These are phyloP conservation scores for Cystobasidium tubakii DNA, from an alignment of 768 basidiomycete species.

Conservation along the genomic window DNA sequence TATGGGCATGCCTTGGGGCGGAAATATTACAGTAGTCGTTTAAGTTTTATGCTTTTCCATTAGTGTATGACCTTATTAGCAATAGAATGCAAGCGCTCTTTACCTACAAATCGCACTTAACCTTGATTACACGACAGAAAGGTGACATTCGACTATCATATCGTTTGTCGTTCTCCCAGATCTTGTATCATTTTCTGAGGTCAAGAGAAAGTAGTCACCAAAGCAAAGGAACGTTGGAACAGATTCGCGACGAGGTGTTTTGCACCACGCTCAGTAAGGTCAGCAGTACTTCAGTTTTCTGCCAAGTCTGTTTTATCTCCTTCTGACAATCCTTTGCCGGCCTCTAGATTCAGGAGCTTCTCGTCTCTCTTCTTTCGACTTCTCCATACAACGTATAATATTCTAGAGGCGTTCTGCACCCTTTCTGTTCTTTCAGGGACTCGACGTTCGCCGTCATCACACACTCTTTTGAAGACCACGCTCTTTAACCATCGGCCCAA, in stretches of 20 bases:
- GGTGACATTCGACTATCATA: neutral
- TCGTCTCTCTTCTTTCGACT: neutral
- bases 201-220: neutral
- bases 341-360: neutral
- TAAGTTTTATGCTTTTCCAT: neutral
- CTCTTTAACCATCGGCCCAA: neutral
- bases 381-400: neutral
- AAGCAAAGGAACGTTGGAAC: neutral
- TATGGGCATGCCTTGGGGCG: neutral
- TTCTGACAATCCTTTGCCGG: neutral
- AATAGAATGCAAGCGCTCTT: neutral
- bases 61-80: neutral
- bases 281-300: neutral
- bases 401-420: too few relatives aligned
- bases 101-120: neutral
- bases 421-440: neutral
- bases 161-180: neutral
- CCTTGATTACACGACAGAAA: neutral
- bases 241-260: neutral
- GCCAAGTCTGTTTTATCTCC: neutral
- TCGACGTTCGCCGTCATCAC: neutral
- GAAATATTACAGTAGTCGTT: neutral
- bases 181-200: too few relatives aligned
- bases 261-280: neutral
- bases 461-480: conserved; percentile 5